A percentile compares a stretch with the other conserved stretches of the same genome.
These are phyloP conservation scores for Wickerhamiella slavikovae DNA, from an alignment of 805 yeast species.

Conservation along the genomic window DNA sequence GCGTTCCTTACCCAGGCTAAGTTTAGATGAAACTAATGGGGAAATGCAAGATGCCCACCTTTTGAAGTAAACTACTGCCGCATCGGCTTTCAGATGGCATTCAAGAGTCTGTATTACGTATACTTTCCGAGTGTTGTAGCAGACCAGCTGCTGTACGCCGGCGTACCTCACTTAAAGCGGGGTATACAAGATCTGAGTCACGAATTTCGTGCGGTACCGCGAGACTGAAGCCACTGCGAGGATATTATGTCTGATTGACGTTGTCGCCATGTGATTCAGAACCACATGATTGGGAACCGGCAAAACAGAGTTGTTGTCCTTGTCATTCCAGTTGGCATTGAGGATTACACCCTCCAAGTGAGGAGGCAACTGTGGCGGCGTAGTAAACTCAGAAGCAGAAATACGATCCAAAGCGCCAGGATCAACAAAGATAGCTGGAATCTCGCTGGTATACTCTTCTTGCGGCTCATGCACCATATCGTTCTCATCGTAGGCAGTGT, in stretches of 20 bases:
- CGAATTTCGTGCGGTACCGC: slow-evolving; percentile 79
- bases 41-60: no score
- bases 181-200: slow-evolving; percentile 79
- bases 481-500: slow-evolving; percentile 4
- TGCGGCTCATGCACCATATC: slow-evolving; percentile 17
- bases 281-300: slow-evolving; percentile 93
- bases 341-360: slow-evolving; percentile 86
- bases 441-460: slow-evolving; percentile 33
- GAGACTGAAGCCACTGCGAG: slow-evolving; percentile 84
- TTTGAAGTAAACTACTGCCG: no score
- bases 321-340: slow-evolving; percentile 50
- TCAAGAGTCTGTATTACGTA: no score
- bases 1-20: no score
- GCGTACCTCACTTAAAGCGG: no score
- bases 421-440: slow-evolving; percentile 23
- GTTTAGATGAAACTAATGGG: no score
- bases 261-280: slow-evolving; percentile 84
- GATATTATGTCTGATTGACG: slow-evolving; percentile 82
- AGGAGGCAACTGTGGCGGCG: slow-evolving; percentile 95
- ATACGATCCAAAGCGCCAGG: slow-evolving; percentile 24
- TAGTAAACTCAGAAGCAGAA: slow-evolving; percentile 27
- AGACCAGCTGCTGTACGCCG: no score
- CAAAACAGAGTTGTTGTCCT: slow-evolving; percentile 70
- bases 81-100: no score
- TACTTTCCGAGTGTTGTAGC: no score